phyloP scores from a whole-genome alignment of 148 eudicot genomes.

The Chenopodium suecicum region DNA sequence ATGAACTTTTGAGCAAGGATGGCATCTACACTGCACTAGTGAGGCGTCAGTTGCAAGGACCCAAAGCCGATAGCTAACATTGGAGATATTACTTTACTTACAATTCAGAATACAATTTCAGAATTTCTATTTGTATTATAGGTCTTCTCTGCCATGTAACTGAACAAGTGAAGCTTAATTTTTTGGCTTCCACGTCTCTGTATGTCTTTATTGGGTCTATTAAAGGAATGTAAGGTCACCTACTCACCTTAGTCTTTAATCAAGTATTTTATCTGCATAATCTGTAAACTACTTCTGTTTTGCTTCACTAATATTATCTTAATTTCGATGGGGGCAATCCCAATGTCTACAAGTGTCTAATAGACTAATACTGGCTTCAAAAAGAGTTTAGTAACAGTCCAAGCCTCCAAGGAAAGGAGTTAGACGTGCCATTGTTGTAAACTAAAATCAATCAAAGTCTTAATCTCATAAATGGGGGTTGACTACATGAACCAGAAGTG shows the following conservation, averaged over 20 bases:
- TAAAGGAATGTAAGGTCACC: neutral
- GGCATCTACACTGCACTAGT: slow-evolving; percentile 84
- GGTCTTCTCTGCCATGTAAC: neutral
- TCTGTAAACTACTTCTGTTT: neutral
- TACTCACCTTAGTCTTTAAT: neutral
- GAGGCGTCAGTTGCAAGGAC: slow-evolving; percentile 78
- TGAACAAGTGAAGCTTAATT: neutral
- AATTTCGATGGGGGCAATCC: neutral
- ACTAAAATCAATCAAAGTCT: no score
- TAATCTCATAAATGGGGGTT: no score
- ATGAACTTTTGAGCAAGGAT: slow-evolving; percentile 62
- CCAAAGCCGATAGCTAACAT: slow-evolving; percentile 41
- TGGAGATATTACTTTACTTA: neutral
- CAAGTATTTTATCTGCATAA: neutral
- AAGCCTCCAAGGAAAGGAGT: no score
- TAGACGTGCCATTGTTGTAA: no score
- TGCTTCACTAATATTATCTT: neutral
- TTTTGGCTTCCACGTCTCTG: neutral
- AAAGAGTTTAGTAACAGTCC: neutral
- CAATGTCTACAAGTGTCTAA: neutral
- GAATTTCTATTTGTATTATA: neutral
- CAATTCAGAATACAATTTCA: neutral
- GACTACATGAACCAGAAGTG: no score
- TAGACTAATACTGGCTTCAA: neutral
- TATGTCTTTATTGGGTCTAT: neutral